Conservation (phyloP, 2,329 filamentous ascomycete species). For the Cladosporium sp. region DNA sequence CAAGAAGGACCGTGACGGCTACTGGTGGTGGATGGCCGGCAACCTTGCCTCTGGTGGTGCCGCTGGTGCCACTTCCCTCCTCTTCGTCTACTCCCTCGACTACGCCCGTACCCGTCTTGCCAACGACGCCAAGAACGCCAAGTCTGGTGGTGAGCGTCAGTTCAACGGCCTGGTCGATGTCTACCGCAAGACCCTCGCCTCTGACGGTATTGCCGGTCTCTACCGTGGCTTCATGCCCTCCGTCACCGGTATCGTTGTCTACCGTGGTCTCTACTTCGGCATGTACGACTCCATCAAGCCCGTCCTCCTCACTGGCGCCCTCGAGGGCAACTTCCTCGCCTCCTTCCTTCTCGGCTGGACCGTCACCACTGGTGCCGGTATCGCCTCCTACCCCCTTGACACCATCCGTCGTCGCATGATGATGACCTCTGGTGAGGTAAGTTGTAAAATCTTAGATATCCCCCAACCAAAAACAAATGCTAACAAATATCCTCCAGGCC, state of each 20-base stretch:
- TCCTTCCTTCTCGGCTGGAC: conserved; percentile 98
- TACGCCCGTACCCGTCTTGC: conserved; percentile 99
- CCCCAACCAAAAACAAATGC: conserved; percentile 29
- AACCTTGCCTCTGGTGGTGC: conserved; percentile 99
- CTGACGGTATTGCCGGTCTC: conserved; percentile 98
- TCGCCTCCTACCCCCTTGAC: conserved; percentile 99
- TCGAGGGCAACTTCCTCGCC: conserved; percentile 98
- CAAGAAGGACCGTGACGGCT: conserved; percentile 99
- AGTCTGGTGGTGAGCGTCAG: conserved; percentile 95
- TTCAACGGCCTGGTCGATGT: conserved; percentile 99
- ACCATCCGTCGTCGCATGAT: conserved; percentile 99
- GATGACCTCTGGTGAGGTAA: conserved; percentile 84
- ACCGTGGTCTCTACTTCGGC: conserved; percentile 99
- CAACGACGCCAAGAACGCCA: conserved; percentile 99
- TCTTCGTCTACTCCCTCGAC: conserved; percentile 99
- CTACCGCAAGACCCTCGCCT: conserved; percentile 99
- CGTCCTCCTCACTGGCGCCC: conserved; percentile 82
- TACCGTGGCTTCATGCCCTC: conserved; percentile 99
- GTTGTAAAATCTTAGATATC: conserved; percentile 25
- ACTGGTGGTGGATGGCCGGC: conserved; percentile 97
- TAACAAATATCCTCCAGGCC: conserved; percentile 56
- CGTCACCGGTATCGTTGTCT: conserved; percentile 97
- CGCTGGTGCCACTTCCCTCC: conserved; percentile 98
- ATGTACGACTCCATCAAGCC: conserved; percentile 99
- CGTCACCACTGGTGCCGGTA: conserved; percentile 99